Conservation (phyloP, 2,329 filamentous ascomycete species). For the Periconia sp. region DNA sequence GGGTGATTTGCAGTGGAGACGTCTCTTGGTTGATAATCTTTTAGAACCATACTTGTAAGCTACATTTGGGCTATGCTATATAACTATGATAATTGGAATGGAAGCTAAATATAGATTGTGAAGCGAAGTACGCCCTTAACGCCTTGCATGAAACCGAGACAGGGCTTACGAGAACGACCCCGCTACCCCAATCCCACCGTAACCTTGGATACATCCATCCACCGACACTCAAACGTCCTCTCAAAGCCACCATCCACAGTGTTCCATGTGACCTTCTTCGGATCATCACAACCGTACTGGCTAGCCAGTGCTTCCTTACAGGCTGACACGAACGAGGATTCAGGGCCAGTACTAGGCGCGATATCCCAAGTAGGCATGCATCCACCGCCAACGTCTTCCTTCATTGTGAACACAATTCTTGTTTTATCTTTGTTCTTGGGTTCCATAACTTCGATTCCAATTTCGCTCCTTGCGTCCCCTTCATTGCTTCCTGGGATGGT, state of each 20-base stretch:
- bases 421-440: slow-evolving; percentile 5
- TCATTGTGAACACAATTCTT: slow-evolving; percentile 2
- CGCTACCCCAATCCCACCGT: background rate
- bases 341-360: background rate
- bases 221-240: slow-evolving; percentile 5
- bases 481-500: slow-evolving; percentile 4
- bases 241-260: slow-evolving; percentile 3
- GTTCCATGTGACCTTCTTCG: slow-evolving; percentile 4
- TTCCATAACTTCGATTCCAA: slow-evolving; percentile 2
- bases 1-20: background rate
- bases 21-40: background rate
- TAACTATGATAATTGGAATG: background rate
- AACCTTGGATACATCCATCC: slow-evolving; percentile 1
- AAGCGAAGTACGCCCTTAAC: background rate
- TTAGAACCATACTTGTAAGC: background rate
- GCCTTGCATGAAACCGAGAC: background rate
- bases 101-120: background rate
- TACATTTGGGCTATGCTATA: background rate
- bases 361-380: slow-evolving; percentile 5
- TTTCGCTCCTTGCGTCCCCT: slow-evolving; percentile 2
- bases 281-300: slow-evolving; percentile 6
- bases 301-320: slow-evolving; percentile 1
- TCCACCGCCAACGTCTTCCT: slow-evolving; percentile 2
- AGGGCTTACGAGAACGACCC: background rate
- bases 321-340: background rate